A percentile compares a stretch with the other conserved stretches of the same genome.
Conservation (phyloP, 2,329 filamentous ascomycete species). For the Cadophora gregata region DNA sequence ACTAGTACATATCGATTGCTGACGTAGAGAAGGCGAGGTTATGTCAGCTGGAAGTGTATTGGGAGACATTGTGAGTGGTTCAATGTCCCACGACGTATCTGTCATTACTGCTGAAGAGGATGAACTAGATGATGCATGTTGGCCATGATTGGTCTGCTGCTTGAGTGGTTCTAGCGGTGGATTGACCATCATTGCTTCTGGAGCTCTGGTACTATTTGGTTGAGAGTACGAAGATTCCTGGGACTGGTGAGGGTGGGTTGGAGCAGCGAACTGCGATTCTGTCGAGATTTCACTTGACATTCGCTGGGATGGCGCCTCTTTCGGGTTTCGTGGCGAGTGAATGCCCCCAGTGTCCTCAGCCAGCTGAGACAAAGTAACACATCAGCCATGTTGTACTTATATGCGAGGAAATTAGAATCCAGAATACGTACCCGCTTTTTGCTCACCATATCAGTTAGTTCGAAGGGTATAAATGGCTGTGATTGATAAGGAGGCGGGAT, state of each 20-base stretch:
- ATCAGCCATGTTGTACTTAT: background rate
- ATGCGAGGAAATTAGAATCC: too few relatives aligned
- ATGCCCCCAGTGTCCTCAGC: background rate
- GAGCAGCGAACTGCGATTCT: background rate
- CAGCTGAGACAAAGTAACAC: background rate
- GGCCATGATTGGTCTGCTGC: background rate
- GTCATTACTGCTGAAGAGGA: background rate
- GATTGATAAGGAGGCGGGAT: background rate
- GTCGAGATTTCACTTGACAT: background rate
- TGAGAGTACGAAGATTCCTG: background rate
- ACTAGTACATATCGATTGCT: background rate
- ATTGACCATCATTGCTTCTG: background rate
- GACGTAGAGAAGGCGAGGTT: background rate
- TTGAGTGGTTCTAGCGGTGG: background rate
- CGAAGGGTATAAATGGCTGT: background rate
- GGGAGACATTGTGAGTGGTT: background rate
- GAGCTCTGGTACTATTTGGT: background rate
- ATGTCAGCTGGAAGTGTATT: background rate
- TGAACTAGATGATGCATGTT: background rate
- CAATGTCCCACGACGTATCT: background rate
- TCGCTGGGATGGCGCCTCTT: conserved; percentile 1
- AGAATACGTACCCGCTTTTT: background rate
- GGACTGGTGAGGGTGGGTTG: background rate
- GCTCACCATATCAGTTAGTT: background rate
- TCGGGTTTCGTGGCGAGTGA: background rate